Evolutionary conservation across 768 basidiomycete species (phyloP).

Genomic region (Pleurotus tuoliensis): DNA sequence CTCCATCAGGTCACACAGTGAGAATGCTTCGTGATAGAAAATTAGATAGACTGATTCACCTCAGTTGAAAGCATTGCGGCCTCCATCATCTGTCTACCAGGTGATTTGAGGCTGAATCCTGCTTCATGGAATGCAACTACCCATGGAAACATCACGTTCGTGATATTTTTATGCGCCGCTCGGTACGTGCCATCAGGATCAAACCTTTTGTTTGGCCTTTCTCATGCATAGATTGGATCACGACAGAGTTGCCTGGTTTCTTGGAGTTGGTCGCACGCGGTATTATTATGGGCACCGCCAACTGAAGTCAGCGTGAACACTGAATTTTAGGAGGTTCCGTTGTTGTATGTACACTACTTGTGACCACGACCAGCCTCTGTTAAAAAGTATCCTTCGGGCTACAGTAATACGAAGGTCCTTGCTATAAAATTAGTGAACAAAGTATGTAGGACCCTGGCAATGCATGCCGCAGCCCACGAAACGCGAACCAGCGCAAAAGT

Average conservation of each 20-base stretch:
- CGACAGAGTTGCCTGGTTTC: slow-evolving; percentile 51
- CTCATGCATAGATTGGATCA: not conserved
- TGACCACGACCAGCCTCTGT: not conserved
- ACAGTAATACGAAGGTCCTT: no score
- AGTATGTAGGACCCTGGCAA: no score
- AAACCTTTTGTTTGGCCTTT: not conserved
- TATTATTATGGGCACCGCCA: slow-evolving; percentile 33
- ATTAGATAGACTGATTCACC: slow-evolving; percentile 12
- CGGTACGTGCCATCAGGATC: slow-evolving; percentile 36
- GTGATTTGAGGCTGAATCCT: slow-evolving; percentile 45
- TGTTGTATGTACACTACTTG: no score
- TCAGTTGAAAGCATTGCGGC: slow-evolving; percentile 45
- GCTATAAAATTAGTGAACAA: no score
- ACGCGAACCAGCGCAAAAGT: no score
- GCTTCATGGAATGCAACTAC: slow-evolving; percentile 66
- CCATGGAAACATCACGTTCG: slow-evolving; percentile 73
- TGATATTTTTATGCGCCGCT: slow-evolving; percentile 48
- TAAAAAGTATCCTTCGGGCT: no score
- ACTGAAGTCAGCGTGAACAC: not conserved
- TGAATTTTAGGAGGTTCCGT: no score
- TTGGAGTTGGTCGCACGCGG: slow-evolving; percentile 43
- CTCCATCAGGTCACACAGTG: slow-evolving; percentile 55
- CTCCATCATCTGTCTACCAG: slow-evolving; percentile 57
- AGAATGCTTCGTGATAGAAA: slow-evolving; percentile 18
- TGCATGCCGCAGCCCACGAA: no score